phyloP scores from a whole-genome alignment of 768 basidiomycete species.

The Suillus occidentalis region DNA sequence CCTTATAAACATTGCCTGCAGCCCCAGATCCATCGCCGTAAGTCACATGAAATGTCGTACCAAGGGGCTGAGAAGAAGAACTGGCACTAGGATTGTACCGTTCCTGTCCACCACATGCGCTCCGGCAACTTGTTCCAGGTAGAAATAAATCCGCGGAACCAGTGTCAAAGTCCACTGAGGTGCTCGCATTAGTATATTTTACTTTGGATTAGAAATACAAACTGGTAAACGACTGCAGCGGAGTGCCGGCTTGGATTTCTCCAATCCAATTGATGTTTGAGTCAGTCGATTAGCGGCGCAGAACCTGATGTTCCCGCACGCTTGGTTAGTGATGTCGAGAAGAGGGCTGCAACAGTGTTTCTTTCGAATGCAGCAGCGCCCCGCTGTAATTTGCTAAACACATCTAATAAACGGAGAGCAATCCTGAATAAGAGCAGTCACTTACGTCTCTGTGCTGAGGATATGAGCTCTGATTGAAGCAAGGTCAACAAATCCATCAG shows the following conservation, averaged over 20 bases:
- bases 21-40: constrained; percentile 47
- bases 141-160: constrained; percentile 36
- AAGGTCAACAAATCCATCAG: constrained; percentile 19
- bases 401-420: constrained; percentile 5
- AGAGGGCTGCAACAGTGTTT: not conserved
- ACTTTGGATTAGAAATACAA: not conserved
- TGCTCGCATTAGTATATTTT: not conserved
- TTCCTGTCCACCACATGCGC: constrained; percentile 33
- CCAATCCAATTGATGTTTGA: constrained; percentile 24
- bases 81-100: constrained; percentile 35
- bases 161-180: constrained; percentile 34
- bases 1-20: constrained; percentile 38
- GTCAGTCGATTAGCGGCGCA: constrained; percentile 16
- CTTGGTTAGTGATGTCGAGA: not conserved
- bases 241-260: constrained; percentile 23
- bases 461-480: constrained; percentile 17
- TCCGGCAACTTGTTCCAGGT: constrained; percentile 26
- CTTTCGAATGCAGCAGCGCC: constrained; percentile 13
- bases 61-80: constrained; percentile 26
- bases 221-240: constrained; percentile 21
- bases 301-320: not conserved
- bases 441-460: constrained; percentile 12
- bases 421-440: not conserved
- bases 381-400: constrained; percentile 19
- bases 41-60: constrained; percentile 30